Conservation (phyloP, 306 rosid species). For the Trifolium pratense region DNA sequence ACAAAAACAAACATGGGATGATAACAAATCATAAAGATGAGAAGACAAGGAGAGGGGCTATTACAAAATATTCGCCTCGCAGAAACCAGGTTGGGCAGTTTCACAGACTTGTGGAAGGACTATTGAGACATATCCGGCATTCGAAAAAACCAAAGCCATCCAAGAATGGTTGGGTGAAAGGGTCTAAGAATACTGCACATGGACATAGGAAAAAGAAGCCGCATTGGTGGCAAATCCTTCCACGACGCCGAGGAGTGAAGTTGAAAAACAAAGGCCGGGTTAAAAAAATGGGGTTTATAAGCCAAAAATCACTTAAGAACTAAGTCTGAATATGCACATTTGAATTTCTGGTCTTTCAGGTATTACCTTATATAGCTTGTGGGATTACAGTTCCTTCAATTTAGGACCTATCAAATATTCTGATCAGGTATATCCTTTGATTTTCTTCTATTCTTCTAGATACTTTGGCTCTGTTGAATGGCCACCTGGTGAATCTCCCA, state of each 20-base stretch:
- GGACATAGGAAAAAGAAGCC: constrained; percentile 48
- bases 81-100: constrained; percentile 58
- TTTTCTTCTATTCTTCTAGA: constrained; percentile 1
- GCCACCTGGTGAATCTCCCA: background rate
- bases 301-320: constrained; percentile 44
- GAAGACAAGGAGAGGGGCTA: constrained; percentile 38
- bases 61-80: constrained; percentile 28
- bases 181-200: constrained; percentile 25
- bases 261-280: constrained; percentile 51
- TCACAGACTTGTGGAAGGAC: constrained; percentile 63
- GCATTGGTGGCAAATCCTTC: constrained; percentile 61
- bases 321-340: constrained; percentile 14
- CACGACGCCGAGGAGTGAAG: constrained; percentile 50
- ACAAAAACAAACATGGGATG: constrained; percentile 31
- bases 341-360: background rate
- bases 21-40: constrained; percentile 19
- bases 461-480: constrained; percentile 17
- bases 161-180: constrained; percentile 21
- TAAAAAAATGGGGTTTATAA: constrained; percentile 50
- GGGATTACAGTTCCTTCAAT: background rate
- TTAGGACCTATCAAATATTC: background rate
- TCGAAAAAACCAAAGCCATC: constrained; percentile 46
- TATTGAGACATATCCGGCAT: constrained; percentile 53
- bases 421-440: constrained; percentile 5
- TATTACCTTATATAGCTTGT: background rate